These are phyloP conservation scores for Exophiala sp. DNA, from an alignment of 2,329 filamentous ascomycete genomes.

Conservation along the genomic window DNA sequence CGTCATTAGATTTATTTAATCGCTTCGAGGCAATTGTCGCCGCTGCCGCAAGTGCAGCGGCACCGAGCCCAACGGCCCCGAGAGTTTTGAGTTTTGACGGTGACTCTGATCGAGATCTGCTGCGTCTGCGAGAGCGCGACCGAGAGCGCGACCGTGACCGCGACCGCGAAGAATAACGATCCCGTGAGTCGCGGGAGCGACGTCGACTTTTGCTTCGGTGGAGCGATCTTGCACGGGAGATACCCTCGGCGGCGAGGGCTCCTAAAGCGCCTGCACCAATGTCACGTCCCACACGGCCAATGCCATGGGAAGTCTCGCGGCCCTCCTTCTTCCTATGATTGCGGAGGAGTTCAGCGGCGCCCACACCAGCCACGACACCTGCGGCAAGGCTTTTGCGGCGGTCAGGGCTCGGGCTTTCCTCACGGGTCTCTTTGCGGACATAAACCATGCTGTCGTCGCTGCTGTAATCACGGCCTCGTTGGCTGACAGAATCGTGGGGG, in stretches of 20 bases:
- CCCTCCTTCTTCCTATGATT: conserved; percentile 54
- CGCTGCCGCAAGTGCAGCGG: conserved; percentile 56
- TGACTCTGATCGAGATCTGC: conserved; percentile 27
- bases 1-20: conserved; percentile 45
- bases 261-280: conserved; percentile 57
- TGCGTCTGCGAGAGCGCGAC: conserved; percentile 32
- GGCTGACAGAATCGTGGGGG: conserved; percentile 49
- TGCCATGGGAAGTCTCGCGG: conserved; percentile 47
- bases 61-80: conserved; percentile 47
- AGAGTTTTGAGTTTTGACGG: conserved; percentile 48
- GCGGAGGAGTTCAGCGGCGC: conserved; percentile 55
- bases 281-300: conserved; percentile 46
- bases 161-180: conserved; percentile 29
- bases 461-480: conserved; percentile 47
- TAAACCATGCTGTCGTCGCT: conserved; percentile 59
- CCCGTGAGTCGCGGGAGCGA: conserved; percentile 35
- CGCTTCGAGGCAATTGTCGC: conserved; percentile 54
- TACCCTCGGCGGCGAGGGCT: conserved; percentile 55
- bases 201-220: conserved; percentile 44
- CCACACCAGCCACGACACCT: conserved; percentile 55
- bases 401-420: conserved; percentile 38
- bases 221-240: conserved; percentile 47
- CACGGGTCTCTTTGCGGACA: conserved; percentile 45
- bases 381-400: conserved; percentile 56
- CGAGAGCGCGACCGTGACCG: too few species aligned